Percentiles rank a stretch among this genome's conserved stretches.
phyloP scores from a whole-genome alignment of 257 asterid genomes.

The Mitragyna speciosa region DNA sequence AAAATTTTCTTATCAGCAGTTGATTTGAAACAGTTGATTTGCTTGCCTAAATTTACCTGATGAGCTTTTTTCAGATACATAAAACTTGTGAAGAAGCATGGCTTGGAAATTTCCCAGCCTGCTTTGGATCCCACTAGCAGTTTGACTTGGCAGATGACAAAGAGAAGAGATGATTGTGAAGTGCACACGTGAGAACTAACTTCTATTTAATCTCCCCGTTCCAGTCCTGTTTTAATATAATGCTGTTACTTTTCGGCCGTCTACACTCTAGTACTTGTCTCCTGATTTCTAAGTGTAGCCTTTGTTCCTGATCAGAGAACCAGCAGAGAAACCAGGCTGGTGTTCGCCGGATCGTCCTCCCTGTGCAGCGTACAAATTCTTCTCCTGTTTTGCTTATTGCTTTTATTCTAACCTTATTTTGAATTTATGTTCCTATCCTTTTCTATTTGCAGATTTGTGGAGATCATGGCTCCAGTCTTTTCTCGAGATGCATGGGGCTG shows the following conservation, averaged over 20 bases:
- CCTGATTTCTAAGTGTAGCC: neutral
- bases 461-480: no score
- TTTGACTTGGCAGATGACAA: conserved; percentile 78
- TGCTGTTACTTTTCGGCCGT: neutral
- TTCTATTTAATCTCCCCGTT: no score
- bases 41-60: neutral
- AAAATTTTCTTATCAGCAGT: neutral
- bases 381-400: neutral
- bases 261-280: neutral
- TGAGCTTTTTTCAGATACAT: conserved; percentile 48
- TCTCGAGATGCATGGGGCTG: no score
- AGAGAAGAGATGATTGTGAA: conserved; percentile 44
- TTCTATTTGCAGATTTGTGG: neutral
- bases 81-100: conserved; percentile 70
- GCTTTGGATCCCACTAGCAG: conserved; percentile 46
- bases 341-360: conserved; percentile 82
- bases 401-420: conserved; percentile 1
- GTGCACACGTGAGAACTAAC: conserved; percentile 70
- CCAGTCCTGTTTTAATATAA: neutral
- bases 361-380: conserved; percentile 66
- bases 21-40: conserved; percentile 2
- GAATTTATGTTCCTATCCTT: neutral
- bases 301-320: conserved; percentile 43
- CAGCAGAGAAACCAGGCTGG: conserved; percentile 67
- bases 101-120: conserved; percentile 87